These are phyloP conservation scores for Acer negundo DNA, from an alignment of 345 rosid genomes.

Conservation along the genomic window DNA sequence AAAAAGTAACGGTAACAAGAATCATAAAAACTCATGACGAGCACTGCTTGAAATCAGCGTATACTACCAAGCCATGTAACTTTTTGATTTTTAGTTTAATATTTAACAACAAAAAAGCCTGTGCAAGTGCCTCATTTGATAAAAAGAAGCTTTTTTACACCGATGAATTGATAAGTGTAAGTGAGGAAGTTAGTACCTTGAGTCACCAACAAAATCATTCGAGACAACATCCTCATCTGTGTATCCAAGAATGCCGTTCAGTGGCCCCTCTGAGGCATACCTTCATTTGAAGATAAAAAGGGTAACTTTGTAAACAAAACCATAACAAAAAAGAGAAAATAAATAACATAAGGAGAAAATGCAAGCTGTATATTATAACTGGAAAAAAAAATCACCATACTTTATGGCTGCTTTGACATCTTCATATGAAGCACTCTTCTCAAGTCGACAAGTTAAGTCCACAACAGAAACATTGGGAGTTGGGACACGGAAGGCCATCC, in stretches of 20 bases:
- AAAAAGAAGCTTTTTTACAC: neutral
- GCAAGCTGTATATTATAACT: neutral
- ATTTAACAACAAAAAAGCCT: neutral
- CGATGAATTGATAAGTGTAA: neutral
- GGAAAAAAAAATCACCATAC: constrained; percentile 36
- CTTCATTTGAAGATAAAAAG: constrained; percentile 34
- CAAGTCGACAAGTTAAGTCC: constrained; percentile 96
- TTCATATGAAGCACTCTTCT: constrained; percentile 88
- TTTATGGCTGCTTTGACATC: constrained; percentile 93
- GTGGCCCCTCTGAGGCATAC: constrained; percentile 90
- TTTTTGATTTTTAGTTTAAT: no score
- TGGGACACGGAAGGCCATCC: constrained; percentile 99
- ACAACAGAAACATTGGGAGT: constrained; percentile 96
- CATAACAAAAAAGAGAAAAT: neutral
- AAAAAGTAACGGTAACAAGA: no score
- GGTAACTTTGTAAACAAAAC: neutral
- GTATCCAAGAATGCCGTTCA: constrained; percentile 92
- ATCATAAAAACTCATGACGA: neutral
- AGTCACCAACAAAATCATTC: constrained; percentile 88
- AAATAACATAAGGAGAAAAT: neutral
- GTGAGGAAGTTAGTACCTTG: constrained; percentile 51
- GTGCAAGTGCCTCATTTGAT: neutral
- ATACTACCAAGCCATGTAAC: no score
- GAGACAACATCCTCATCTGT: constrained; percentile 98
- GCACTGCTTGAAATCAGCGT: neutral